Base-by-base conservation (phyloP, 306 rosid species). In the Quercus bicolor region DNA sequence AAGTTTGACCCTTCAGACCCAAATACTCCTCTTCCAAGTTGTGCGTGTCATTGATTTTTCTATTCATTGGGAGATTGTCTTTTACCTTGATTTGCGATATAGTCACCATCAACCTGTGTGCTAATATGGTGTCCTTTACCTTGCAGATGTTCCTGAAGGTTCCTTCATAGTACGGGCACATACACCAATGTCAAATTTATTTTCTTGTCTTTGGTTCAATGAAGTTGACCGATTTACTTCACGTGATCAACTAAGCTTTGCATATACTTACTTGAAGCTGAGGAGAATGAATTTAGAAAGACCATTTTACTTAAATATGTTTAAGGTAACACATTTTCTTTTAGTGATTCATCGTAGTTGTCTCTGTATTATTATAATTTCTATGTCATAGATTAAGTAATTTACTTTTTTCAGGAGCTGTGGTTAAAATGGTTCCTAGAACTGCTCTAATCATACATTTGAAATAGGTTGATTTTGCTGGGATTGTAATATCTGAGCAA, bases 191-290 rank as follows among this genome's bases (percentile, higher is more conserved):
- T 92, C 98, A 59, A 94, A 94, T 85, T 85, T 94, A 62, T 94
- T 94, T 88, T 90, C 98, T 19, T 94, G 98, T 84, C 97, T 94
- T 80, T 94, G 98, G 98, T 94, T 92, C 84, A 94, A 94, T 57
- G 98, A 94, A 84, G 98, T 94, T 77, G 89, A 94, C 77, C 88
- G 98, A 34, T 94, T 94, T 83, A 94, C 98, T 55, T 94, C 98
- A 12, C 98, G 98, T 21, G 98, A 94, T 87, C 98, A 94, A 86
- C 86, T 94, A 77, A 94, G 98, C 90, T 94, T 94, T 83, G 98
- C 93, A 48, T 87, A 90, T 82, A 89, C 98, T 70, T 94, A 78
- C 88, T 82, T 94, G 84, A 94, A 94, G 87, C 77, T 94, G 80
- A 88, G 88, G 87, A 87, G 94, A 88, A 89, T 71, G 90, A 94